Evolutionary conservation across 176 grass and related monocot genomes (phyloP).

Genomic region (Cenchrus purpureus): DNA sequence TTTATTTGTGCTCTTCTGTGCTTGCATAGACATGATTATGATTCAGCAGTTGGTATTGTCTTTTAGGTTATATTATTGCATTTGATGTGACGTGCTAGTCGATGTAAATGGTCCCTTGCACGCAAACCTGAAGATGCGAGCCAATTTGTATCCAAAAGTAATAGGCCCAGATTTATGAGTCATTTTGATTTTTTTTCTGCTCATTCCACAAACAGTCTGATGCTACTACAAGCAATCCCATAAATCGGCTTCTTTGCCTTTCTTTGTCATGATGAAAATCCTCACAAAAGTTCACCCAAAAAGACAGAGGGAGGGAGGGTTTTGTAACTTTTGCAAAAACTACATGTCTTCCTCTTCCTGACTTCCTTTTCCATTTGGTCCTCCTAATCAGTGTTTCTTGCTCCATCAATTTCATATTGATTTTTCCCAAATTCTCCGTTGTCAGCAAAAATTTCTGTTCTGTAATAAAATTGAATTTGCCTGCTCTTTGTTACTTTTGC

Average conservation of each 20-base stretch:
- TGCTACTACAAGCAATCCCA: conserved; percentile 8
- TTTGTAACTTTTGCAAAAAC: neutral
- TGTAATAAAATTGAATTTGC: conserved; percentile 20
- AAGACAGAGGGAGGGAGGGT: neutral
- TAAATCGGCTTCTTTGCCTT: neutral
- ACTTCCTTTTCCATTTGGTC: neutral
- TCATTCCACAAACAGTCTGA: neutral
- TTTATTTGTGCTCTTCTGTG: conserved; percentile 18
- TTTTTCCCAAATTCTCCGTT: conserved; percentile 6
- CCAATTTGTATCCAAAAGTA: conserved; percentile 19
- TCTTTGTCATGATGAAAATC: neutral
- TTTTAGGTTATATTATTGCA: neutral
- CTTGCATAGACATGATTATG: conserved; percentile 17
- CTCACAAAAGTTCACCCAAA: conserved; percentile 8
- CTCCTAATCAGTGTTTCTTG: conserved; percentile 17
- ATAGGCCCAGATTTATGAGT: neutral
- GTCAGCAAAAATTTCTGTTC: neutral
- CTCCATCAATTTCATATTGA: neutral
- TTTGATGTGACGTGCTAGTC: neutral
- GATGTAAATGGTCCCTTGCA: neutral
- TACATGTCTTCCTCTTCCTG: neutral
- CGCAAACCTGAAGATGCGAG: neutral
- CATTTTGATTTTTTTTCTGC: neutral
- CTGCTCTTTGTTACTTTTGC: conserved; percentile 42
- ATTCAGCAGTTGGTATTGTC: neutral